Evolutionary conservation across 208 protist species (phyloP), one percentile per base, ranked within the genome.

Genomic region (Trypanosoma cruzi): DNA sequence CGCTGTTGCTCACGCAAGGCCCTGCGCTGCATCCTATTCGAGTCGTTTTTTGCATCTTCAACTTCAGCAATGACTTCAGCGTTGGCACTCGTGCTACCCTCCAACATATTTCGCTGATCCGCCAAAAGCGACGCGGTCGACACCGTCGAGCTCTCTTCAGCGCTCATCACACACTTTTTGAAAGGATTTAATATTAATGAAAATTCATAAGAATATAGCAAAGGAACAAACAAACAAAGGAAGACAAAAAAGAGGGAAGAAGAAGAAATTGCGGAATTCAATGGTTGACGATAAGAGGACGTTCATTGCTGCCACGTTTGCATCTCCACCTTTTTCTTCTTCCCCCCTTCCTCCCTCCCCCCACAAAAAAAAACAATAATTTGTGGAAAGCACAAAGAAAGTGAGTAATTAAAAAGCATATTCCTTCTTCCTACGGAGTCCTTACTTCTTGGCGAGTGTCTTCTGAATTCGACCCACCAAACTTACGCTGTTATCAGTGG

Each of bases 401-500:
- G 13, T 13, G 13, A 44, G 44, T 20, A 6, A 6, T 56, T 32
- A 32, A 16, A 28, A 56, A 40, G 22, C 1, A 65, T 54, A 50
- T 65, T 34, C 54, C 28, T 20, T 50, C n/a, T 56, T 68, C 40
- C 53, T 63, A 48, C 6, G 18, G 20, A 40, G n/a, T 55, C n/a
- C 22, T 80, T 81, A 89, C 72, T 91, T 92, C 50, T 82, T 88
- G 24, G 64, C 44, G 13, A 95, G 79, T 11, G 75, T 78, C 44
- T 85, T 84, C 61, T 93, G 75, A 49, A 95, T 79, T 16, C 86
- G 85, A 28, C 89, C 82, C 24, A 84, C 81, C 55, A 92, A 56
- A 58, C 73, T 74, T 34, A 58, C 49, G 36, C 90, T 85, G 61
- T 80, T 78, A 46, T 83, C 82, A 7, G 73, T 59, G 31, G 77